Percentiles rank a stretch among this genome's conserved stretches.
Evolutionary conservation across 2,329 filamentous ascomycete genomes (phyloP).

Genomic region (Diplodia sapinea): DNA sequence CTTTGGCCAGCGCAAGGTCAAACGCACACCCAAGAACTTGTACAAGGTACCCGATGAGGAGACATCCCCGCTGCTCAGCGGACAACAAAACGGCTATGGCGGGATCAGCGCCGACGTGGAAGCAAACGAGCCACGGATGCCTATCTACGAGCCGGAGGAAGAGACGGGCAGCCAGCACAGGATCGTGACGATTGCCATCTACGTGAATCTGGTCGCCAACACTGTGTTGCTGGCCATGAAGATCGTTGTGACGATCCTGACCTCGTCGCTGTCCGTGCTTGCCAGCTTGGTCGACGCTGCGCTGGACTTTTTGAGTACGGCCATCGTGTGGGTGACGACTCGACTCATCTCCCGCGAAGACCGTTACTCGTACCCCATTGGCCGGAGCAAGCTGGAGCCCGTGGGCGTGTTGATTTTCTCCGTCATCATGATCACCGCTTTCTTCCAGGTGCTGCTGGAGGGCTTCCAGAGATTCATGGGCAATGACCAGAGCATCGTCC

Average conservation of each 20-base stretch:
- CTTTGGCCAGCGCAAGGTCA: slow-evolving; percentile 41
- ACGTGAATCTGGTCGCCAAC: slow-evolving; percentile 82
- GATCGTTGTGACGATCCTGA: slow-evolving; percentile 75
- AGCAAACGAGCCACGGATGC: slow-evolving; percentile 60
- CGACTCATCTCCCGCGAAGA: slow-evolving; percentile 75
- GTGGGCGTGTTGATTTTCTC: slow-evolving; percentile 82
- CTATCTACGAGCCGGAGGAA: slow-evolving; percentile 70
- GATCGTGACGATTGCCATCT: slow-evolving; percentile 86
- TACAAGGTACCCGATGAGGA: slow-evolving; percentile 74
- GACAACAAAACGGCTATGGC: slow-evolving; percentile 32
- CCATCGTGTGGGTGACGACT: slow-evolving; percentile 80
- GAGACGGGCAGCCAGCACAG: slow-evolving; percentile 75
- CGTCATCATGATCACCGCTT: slow-evolving; percentile 85
- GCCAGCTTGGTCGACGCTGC: slow-evolving; percentile 80
- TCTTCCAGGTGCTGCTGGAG: slow-evolving; percentile 76
- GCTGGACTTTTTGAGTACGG: slow-evolving; percentile 80
- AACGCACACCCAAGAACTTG: slow-evolving; percentile 76
- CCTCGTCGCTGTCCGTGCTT: slow-evolving; percentile 80
- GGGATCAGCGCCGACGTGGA: slow-evolving; percentile 50
- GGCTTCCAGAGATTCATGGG: slow-evolving; percentile 68
- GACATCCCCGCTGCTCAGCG: slow-evolving; percentile 62
- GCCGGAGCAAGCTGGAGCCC: slow-evolving; percentile 75
- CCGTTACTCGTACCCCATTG: slow-evolving; percentile 78
- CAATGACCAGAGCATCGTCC: slow-evolving; percentile 70
- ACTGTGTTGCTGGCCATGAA: slow-evolving; percentile 76